Percentiles rank a stretch among this genome's conserved stretches.
Evolutionary conservation across 305 asterid genomes (phyloP).

Genomic region (Vinca major): DNA sequence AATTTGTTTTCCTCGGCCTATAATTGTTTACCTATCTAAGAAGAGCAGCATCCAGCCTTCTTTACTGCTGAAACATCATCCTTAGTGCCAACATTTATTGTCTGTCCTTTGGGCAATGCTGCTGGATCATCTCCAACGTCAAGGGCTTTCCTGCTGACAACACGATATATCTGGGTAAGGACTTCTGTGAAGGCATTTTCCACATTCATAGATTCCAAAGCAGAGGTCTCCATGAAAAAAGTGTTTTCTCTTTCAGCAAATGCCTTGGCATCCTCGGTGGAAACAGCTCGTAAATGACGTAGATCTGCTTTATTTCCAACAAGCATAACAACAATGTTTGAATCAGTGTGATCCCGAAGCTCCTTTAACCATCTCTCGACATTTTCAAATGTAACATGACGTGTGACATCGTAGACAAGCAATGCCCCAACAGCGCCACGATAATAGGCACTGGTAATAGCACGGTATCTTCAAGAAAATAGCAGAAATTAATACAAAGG

Average conservation of each 20-base stretch:
- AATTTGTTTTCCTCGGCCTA: not conserved
- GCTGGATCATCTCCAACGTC: conserved; percentile 50
- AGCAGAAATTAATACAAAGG: conserved; percentile 4
- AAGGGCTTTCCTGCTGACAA: conserved; percentile 57
- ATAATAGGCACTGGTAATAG: conserved; percentile 65
- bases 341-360: conserved; percentile 55
- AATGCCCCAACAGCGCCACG: conserved; percentile 43
- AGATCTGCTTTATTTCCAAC: conserved; percentile 59
- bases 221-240: conserved; percentile 57
- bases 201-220: conserved; percentile 56
- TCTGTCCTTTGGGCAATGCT: conserved; percentile 52
- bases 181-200: conserved; percentile 59
- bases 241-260: conserved; percentile 54
- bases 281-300: conserved; percentile 58
- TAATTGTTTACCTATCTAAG: conserved; percentile 16
- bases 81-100: conserved; percentile 45
- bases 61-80: conserved; percentile 59
- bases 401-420: conserved; percentile 45
- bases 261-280: conserved; percentile 43
- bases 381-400: conserved; percentile 60
- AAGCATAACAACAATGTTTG: conserved; percentile 50
- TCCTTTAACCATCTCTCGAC: conserved; percentile 68
- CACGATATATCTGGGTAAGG: conserved; percentile 51
- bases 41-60: conserved; percentile 55
- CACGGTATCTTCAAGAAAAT: conserved; percentile 44